Percentiles rank a stretch among this genome's conserved stretches.
Conservation (phyloP, 1,284 basidiomycete species). For the Lignosus rhinocerotis region DNA sequence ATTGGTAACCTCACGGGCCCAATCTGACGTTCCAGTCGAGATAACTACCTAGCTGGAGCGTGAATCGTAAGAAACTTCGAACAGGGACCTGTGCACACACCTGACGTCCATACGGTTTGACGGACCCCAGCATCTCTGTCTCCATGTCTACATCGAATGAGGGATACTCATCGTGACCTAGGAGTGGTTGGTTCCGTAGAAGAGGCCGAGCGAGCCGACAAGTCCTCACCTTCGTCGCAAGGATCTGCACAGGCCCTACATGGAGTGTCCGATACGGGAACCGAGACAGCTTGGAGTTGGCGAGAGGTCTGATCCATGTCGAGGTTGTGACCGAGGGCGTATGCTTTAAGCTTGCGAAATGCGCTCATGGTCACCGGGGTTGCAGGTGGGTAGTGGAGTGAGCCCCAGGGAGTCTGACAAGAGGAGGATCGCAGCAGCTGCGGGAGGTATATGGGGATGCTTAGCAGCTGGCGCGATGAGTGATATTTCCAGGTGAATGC, state of each 20-base stretch:
- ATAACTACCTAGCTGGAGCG: conserved; percentile 64
- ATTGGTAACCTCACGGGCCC: conserved; percentile 76
- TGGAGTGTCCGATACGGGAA: conserved; percentile 70
- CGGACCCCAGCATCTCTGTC: conserved; percentile 76
- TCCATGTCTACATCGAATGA: conserved; percentile 78
- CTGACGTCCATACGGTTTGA: conserved; percentile 81
- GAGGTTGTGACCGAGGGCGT: conserved; percentile 32
- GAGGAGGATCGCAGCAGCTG: background rate
- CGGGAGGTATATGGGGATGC: background rate
- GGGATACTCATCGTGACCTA: conserved; percentile 76
- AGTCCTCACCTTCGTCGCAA: conserved; percentile 62
- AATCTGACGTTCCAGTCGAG: conserved; percentile 87
- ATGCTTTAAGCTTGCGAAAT: conserved; percentile 33
- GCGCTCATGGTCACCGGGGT: conserved; percentile 27
- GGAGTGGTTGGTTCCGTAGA: conserved; percentile 15
- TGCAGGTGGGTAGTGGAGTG: background rate
- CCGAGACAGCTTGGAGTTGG: conserved; percentile 45
- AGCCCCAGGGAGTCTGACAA: background rate
- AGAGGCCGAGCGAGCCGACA: background rate
- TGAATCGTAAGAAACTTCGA: background rate
- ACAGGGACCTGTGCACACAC: conserved; percentile 37
- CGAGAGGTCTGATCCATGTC: conserved; percentile 27
- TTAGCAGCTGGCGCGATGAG: background rate
- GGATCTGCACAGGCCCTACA: conserved; percentile 80
- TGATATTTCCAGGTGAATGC: background rate